Evolutionary conservation across 2,329 filamentous ascomycete genomes (phyloP), one percentile per base, ranked within the genome.

Genomic region (Trichoderma sp.): DNA sequence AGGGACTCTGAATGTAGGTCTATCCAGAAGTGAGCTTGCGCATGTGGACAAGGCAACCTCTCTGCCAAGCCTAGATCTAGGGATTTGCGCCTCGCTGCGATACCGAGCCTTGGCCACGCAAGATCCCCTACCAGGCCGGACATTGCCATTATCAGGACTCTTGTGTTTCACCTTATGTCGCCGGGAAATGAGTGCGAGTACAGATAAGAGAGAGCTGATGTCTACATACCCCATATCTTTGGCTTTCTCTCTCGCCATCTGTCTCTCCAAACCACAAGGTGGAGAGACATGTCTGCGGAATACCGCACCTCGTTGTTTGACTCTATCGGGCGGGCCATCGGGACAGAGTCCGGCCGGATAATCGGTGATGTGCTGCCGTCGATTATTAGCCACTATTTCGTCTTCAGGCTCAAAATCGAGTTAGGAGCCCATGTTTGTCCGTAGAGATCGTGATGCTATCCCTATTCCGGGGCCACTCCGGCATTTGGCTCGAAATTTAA

Each of bases 401-500:
- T n/a, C 69, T 35, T 56, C 45, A 29, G 60, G 60, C 29, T 38
- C 35, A 66, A 41, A 35, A 64, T 27, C 63, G 59, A 56, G 69
- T 41, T 53, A 24, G 53, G 53, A 41, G 21, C 29, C 41, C 35
- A 38, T 66, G n/a, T 29, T 45, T 35, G 16, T 24, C 24, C 62
- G 21, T 31, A 73, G 27, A 66, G 71, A 74, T 74, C 41, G 71
- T 50, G 60, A 66, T 64, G 27, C 71, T 74, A 74, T 65, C 62
- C 71, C 62, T 50, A 41, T 74, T 59, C 60, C 59, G 71, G 71
- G 31, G 24, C 38, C 56, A 18, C 50, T 66, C 64, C 72, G 72
- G 72, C 72, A 74, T 62, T 74, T 67, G 72, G 53, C 14, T 35
- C 53, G 50, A 67, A 29, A n/a, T n/a, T 64, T 60, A 4, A n/a